Evolutionary conservation across 352 stramenopile species (phyloP), one percentile per base, ranked within the genome.

Genomic region (Phytopythium sindhum): DNA sequence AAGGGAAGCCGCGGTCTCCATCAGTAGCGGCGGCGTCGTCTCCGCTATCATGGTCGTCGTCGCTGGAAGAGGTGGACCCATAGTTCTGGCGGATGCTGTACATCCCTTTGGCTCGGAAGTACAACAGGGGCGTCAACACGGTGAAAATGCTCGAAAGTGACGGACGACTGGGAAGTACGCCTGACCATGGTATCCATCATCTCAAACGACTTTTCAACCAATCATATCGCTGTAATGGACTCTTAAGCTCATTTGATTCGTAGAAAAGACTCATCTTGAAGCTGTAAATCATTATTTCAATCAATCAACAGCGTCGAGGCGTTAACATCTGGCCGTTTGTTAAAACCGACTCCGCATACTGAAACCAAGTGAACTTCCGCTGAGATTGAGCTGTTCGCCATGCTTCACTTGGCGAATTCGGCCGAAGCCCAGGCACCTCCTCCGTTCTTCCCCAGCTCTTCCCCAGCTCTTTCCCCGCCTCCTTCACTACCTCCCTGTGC

Each of bases 41-140:
- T 3, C 31, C 31, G 8, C 4, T 35, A 35, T 35, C 31, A 8
- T 35, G 4, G 31, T 56, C 51, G 26, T 7, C 15, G 14, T 57
- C 50, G 26, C 12, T 24, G 21, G 51, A 29, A 4, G 51, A 57
- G 51, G 28, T 29, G 19, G 51, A 57, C 51, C 17, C 28, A 29
- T 57, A 57, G 29, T 57, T 39, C 51, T 42, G 31, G 51, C 29
- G 28, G 19, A 57, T 57, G 14, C 51, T 57, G 51, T 44, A 7
- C 51, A 57, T 57, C 10, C 15, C 9, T n/a, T 50, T 50, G n/a
- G n/a, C n/a, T 50, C n/a, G 44, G 41, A 6, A n/a, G n/a, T 33
- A 8, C 0, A 8, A 4, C 15, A 21, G 28, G 19, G 24, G 28
- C 51, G 28, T 57, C 51, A 57, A 53, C 47, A 3, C 5, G 0